These are phyloP conservation scores for Coemansia sp. DNA, from an alignment of 192 early-diverging fungal genomes.

Conservation along the genomic window DNA sequence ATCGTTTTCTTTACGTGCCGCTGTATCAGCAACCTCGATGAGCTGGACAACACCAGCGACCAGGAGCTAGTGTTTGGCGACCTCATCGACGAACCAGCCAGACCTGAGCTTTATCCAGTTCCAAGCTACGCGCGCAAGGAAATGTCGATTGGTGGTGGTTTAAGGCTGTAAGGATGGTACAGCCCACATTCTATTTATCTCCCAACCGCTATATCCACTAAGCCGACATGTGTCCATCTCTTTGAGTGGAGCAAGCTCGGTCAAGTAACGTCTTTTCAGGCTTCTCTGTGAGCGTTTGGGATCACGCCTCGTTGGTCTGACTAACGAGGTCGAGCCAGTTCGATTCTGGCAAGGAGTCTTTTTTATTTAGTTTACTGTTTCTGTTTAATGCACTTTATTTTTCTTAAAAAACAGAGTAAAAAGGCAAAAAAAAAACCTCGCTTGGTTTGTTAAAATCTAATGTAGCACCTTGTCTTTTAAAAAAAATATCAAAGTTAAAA, in stretches of 20 bases:
- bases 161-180: conserved; percentile 23
- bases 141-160: conserved; percentile 35
- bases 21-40: conserved; percentile 76
- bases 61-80: conserved; percentile 48
- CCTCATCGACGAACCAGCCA: conserved; percentile 36
- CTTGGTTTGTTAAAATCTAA: too few species aligned
- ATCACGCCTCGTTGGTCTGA: conserved; percentile 28
- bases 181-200: not conserved
- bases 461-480: not conserved
- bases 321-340: conserved; percentile 44
- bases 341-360: conserved; percentile 52
- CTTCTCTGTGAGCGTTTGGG: conserved; percentile 57
- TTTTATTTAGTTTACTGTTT: conserved; percentile 13
- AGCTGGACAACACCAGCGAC: conserved; percentile 42
- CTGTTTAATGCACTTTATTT: not conserved
- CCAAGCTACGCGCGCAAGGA: conserved; percentile 34
- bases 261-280: conserved; percentile 12
- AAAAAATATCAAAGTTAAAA: not conserved
- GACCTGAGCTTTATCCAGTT: conserved; percentile 38
- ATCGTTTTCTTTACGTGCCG: conserved; percentile 90
- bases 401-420: not conserved
- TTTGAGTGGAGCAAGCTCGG: not conserved
- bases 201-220: not conserved
- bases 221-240: not conserved
- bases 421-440: too few species aligned